These are phyloP conservation scores for Chytriomyces confervae DNA, from an alignment of 192 early-diverging fungal species.

Conservation along the genomic window DNA sequence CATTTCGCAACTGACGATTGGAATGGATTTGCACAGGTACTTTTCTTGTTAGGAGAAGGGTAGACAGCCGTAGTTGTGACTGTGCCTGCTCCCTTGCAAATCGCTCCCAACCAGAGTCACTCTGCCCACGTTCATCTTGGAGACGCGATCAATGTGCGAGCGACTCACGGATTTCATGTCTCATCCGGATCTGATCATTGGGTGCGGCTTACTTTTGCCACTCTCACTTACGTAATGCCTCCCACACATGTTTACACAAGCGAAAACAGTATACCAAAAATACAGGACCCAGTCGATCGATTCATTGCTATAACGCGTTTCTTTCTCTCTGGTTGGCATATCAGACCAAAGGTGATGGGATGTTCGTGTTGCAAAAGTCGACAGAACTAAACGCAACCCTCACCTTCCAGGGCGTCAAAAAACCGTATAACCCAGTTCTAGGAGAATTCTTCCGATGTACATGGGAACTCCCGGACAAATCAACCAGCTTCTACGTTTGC, in stretches of 20 bases:
- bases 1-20: conserved; percentile 85
- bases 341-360: conserved; percentile 59
- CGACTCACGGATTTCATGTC: conserved; percentile 94
- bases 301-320: conserved; percentile 72
- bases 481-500: conserved; percentile 80
- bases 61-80: background rate
- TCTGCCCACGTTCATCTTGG: conserved; percentile 95
- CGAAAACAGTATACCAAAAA: conserved; percentile 54
- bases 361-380: background rate
- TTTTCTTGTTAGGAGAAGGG: background rate
- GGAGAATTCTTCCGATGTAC: conserved; percentile 88
- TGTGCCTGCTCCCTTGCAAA: background rate
- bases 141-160: conserved; percentile 92
- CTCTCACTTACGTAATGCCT: background rate
- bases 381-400: background rate
- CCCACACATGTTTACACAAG: background rate
- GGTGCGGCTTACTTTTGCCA: conserved; percentile 3
- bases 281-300: conserved; percentile 66
- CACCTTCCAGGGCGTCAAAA: conserved; percentile 73
- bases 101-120: conserved; percentile 64
- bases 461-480: conserved; percentile 59
- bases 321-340: conserved; percentile 64
- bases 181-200: conserved; percentile 71
- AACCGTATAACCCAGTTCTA: conserved; percentile 94
- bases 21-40: conserved; percentile 79